Percentiles rank a stretch among this genome's conserved stretches.
Conservation (phyloP, 495 filamentous ascomycete genomes). For the Hamigera avellanea region DNA sequence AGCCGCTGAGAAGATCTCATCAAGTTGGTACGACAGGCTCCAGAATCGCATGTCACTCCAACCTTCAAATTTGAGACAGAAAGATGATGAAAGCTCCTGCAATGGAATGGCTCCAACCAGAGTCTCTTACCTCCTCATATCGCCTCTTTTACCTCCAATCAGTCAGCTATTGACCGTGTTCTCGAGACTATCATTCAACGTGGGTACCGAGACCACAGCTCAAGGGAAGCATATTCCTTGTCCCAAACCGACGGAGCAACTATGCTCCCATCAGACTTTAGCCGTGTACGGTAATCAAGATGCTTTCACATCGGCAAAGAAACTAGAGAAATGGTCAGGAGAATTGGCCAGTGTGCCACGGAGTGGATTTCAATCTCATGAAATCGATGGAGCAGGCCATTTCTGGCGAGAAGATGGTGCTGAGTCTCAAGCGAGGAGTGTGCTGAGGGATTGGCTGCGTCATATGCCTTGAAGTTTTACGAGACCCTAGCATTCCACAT, state of each 20-base stretch:
- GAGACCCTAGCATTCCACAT: background rate
- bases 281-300: constrained; percentile 73
- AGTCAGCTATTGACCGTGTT: constrained; percentile 47
- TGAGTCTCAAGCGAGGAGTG: constrained; percentile 37
- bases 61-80: background rate
- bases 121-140: constrained; percentile 67
- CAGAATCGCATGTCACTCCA: constrained; percentile 7
- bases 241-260: constrained; percentile 36
- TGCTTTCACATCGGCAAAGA: constrained; percentile 57
- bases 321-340: constrained; percentile 58
- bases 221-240: constrained; percentile 23
- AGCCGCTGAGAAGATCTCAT: constrained; percentile 51
- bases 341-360: constrained; percentile 31
- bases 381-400: constrained; percentile 64
- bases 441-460: constrained; percentile 32
- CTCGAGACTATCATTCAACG: constrained; percentile 21
- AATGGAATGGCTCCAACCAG: constrained; percentile 8
- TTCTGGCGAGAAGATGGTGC: constrained; percentile 68
- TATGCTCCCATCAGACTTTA: constrained; percentile 47
- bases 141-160: constrained; percentile 59
- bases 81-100: background rate
- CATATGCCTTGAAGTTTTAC: constrained; percentile 11
- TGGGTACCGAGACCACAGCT: constrained; percentile 10
- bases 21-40: constrained; percentile 35
- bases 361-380: constrained; percentile 38